A percentile compares a stretch with the other conserved stretches of the same genome.
Evolutionary conservation across 1,284 basidiomycete species (phyloP).

Genomic region (Boletus semigastroideus): DNA sequence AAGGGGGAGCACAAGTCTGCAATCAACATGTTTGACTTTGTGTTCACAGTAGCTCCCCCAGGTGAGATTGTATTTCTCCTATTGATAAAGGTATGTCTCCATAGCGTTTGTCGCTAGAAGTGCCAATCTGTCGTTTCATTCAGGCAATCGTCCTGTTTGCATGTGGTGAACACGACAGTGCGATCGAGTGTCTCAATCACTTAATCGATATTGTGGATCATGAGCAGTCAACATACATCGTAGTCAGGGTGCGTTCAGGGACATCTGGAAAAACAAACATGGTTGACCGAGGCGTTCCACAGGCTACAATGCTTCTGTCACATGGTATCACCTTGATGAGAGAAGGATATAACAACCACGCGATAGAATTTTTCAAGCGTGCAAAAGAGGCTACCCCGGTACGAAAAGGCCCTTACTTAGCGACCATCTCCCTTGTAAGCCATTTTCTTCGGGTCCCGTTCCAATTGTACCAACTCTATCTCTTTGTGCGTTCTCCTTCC

Average conservation of each 20-base stretch:
- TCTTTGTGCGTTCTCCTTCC: too few relatives aligned
- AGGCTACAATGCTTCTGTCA: neutral
- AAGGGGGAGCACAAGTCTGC: neutral
- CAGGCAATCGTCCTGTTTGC: slow-evolving; percentile 6
- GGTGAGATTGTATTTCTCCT: slow-evolving; percentile 1
- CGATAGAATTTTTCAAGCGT: neutral
- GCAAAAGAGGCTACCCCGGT: neutral
- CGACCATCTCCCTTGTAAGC: neutral
- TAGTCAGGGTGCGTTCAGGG: neutral
- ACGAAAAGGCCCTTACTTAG: neutral
- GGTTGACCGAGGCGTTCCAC: neutral
- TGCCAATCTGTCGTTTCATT: neutral
- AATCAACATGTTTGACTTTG: slow-evolving; percentile 4
- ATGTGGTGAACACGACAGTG: neutral
- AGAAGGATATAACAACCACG: neutral
- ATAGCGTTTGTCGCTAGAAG: too few relatives aligned
- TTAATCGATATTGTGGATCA: neutral
- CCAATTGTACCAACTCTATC: neutral
- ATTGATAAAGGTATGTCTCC: slow-evolving; percentile 7
- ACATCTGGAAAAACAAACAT: too few relatives aligned
- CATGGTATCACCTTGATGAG: neutral
- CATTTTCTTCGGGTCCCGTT: too few relatives aligned
- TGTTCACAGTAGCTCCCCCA: neutral
- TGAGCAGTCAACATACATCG: neutral
- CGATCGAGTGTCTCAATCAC: neutral